Evolutionary conservation across 306 rosid genomes (phyloP).

Genomic region (Prunus persica): Prunus_persica_NCBIv2 NC_034011.1:17512001-17512500

Average conservation of each 20-base stretch:
- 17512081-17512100: too few species aligned
- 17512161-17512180: slow-evolving; percentile 55
- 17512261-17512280: slow-evolving; percentile 50
- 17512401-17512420: not conserved
- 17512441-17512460: too few species aligned
- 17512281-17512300: slow-evolving; percentile 56
- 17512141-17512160: slow-evolving; percentile 67
- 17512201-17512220: slow-evolving; percentile 52
- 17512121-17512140: not conserved
- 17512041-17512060: not conserved
- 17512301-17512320: slow-evolving; percentile 57
- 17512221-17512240: slow-evolving; percentile 60
- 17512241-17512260: slow-evolving; percentile 51
- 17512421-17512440: too few species aligned
- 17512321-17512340: slow-evolving; percentile 46
- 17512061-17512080: too few species aligned
- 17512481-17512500: not conserved
- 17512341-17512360: slow-evolving; percentile 52
- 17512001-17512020: slow-evolving; percentile 47
- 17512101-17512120: too few species aligned
- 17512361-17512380: slow-evolving; percentile 65
- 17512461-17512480: too few species aligned
- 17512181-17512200: slow-evolving; percentile 46
- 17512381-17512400: slow-evolving; percentile 26
- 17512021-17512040: slow-evolving; percentile 30